Base-by-base conservation (phyloP, 1,284 basidiomycete genomes). In the Apiotrichum laibachii region DNA sequence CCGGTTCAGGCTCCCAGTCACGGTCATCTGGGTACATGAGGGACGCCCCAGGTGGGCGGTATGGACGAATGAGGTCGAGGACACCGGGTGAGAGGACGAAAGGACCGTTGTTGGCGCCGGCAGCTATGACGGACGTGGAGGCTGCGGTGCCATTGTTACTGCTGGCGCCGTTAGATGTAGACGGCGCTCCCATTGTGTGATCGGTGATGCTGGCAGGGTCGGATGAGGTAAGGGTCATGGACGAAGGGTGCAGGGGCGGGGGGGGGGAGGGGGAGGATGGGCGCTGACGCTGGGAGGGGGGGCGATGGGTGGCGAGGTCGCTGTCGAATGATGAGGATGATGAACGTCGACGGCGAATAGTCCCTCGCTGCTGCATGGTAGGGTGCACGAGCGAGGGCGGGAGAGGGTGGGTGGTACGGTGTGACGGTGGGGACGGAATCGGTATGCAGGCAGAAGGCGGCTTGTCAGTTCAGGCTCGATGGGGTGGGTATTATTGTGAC, bases 1-100 rank as follows among this genome's bases (percentile, higher is more conserved):
- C 45, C 12, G 57, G 50, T 16, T 59, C 45, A 15, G 65, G 59
- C 18, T 42, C 45, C 75, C 75, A 77, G 42, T 72, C 71, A 16
- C 56, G 52, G 53, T 77, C 73, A 59, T 77, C 75, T 16, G 63
- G 62, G 49, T 77, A 77, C 72, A 75, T 73, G n/a, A 74, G 55
- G 11, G 37, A 16, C 37, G 54, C 44, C 22, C 73, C 68, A 6
- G 56, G 33, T 0, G 64, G 65, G 18, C 46, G 44, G 48, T 58
- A 58, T 1, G 47, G 51, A 2, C 47, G 56, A 15, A 63, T 55
- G 19, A 45, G 42, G 11, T 60, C 59, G 0, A 63, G 47, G n/a
- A 57, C 40, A 1, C 18, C 18, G 2, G 35, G 12, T 1, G 57
- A 21, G 4, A 57, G 43, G 13, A 31, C 33, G 50, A 43, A 56